Conservation (phyloP, 2,329 filamentous ascomycete species). For the Aspergillus ochraceus region DNA sequence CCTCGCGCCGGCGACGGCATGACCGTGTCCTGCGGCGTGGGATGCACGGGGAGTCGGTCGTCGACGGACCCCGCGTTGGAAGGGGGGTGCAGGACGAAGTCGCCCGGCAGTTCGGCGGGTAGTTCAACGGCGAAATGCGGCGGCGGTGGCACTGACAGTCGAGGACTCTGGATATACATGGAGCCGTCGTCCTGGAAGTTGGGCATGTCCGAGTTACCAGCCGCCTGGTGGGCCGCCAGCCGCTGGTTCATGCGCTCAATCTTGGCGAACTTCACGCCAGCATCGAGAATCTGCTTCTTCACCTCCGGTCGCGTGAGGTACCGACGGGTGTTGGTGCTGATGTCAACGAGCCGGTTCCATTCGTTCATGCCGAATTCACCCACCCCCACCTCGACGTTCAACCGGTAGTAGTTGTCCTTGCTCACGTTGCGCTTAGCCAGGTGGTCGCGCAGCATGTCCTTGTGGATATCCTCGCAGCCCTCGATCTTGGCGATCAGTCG, state of each 20-base stretch:
- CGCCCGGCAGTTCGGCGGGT: constrained; percentile 53
- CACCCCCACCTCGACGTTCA: constrained; percentile 96
- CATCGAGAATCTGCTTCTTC: constrained; percentile 73
- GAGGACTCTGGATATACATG: constrained; percentile 22
- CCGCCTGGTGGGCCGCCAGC: constrained; percentile 54
- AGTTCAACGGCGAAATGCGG: constrained; percentile 57
- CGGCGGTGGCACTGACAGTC: constrained; percentile 37
- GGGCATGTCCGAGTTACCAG: constrained; percentile 24
- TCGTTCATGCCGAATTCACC: constrained; percentile 99
- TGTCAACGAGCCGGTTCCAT: constrained; percentile 90
- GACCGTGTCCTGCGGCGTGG: constrained; percentile 28
- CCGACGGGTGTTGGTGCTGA: constrained; percentile 84
- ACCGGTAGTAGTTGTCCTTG: constrained; percentile 85
- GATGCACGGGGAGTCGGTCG: constrained; percentile 29
- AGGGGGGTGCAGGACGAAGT: constrained; percentile 29
- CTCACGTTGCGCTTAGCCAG: constrained; percentile 76
- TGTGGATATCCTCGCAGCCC: constrained; percentile 87
- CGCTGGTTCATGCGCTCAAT: constrained; percentile 75
- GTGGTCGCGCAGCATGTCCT: constrained; percentile 78
- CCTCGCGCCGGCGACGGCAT: constrained; percentile 25
- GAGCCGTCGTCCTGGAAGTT: constrained; percentile 32
- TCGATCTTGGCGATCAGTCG: constrained; percentile 90
- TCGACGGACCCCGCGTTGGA: constrained; percentile 27
- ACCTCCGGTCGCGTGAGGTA: constrained; percentile 75
- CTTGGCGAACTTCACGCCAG: constrained; percentile 78